Evolutionary conservation across 495 filamentous ascomycete species (phyloP).

Genomic region (Jackrogersella multiformis): DNA sequence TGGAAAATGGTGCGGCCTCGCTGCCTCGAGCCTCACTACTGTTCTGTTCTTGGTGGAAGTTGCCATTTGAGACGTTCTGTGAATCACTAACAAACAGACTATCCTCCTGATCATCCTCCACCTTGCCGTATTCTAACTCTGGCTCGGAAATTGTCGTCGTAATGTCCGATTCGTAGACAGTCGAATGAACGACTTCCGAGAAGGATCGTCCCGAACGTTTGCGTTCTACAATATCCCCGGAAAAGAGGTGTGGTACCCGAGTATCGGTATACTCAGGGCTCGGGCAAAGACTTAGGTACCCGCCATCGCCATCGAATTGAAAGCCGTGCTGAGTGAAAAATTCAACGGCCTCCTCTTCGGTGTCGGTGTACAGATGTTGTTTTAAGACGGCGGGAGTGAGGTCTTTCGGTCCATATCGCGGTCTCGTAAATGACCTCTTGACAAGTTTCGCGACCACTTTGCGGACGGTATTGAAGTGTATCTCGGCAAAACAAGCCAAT

Average conservation of each 20-base stretch:
- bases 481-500: slow-evolving; percentile 93
- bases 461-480: slow-evolving; percentile 85
- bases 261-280: slow-evolving; percentile 46
- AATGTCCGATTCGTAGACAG: slow-evolving; percentile 50
- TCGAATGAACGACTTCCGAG: slow-evolving; percentile 55
- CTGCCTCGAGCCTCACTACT: background rate
- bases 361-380: slow-evolving; percentile 75
- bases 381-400: slow-evolving; percentile 76
- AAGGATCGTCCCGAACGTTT: slow-evolving; percentile 57
- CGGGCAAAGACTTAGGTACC: slow-evolving; percentile 59
- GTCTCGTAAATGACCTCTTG: slow-evolving; percentile 65
- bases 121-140: background rate
- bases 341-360: slow-evolving; percentile 70
- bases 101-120: slow-evolving; percentile 15
- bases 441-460: slow-evolving; percentile 78
- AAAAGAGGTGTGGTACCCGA: slow-evolving; percentile 55
- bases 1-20: background rate
- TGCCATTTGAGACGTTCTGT: slow-evolving; percentile 9
- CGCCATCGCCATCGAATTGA: slow-evolving; percentile 58
- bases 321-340: slow-evolving; percentile 78
- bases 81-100: slow-evolving; percentile 48
- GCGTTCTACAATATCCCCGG: slow-evolving; percentile 55
- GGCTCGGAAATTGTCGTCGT: background rate
- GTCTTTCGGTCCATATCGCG: slow-evolving; percentile 74
- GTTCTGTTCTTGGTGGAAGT: slow-evolving; percentile 1